Conservation (phyloP, 1,139 yeast genomes). For the Meyerozyma carpophila region DNA sequence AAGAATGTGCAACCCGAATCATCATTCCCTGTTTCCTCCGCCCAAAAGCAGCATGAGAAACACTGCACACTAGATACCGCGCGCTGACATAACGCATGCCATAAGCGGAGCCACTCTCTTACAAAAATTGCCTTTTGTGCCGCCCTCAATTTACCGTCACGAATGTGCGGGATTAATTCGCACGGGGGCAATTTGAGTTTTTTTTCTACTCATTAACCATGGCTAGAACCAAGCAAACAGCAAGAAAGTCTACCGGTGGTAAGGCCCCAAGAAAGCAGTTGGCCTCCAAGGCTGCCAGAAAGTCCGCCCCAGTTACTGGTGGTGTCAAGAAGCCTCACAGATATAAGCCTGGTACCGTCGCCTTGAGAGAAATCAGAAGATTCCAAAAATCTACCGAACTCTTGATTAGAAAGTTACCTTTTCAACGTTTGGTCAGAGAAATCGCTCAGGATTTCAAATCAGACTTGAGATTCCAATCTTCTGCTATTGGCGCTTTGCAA, state of each 20-base stretch:
- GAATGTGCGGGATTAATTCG: background rate
- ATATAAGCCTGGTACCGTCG: constrained; percentile 54
- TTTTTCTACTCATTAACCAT: constrained; percentile 13
- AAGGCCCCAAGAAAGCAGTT: constrained; percentile 52
- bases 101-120: background rate
- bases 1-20: no score
- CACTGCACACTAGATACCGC: background rate
- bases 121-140: background rate
- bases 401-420: constrained; percentile 48
- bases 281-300: constrained; percentile 51
- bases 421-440: constrained; percentile 47
- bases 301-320: constrained; percentile 48
- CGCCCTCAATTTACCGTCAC: background rate
- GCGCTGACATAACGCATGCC: background rate
- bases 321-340: constrained; percentile 53
- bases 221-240: constrained; percentile 53
- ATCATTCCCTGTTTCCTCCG: no score
- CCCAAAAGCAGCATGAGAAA: no score
- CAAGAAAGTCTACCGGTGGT: constrained; percentile 52
- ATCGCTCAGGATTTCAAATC: constrained; percentile 47
- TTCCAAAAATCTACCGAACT: constrained; percentile 49
- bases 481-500: constrained; percentile 50
- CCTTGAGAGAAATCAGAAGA: constrained; percentile 52
- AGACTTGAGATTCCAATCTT: constrained; percentile 47
- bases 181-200: constrained; percentile 5